Evolutionary conservation across 495 filamentous ascomycete species (phyloP).

Genomic region (Penicillium odoratum): DNA sequence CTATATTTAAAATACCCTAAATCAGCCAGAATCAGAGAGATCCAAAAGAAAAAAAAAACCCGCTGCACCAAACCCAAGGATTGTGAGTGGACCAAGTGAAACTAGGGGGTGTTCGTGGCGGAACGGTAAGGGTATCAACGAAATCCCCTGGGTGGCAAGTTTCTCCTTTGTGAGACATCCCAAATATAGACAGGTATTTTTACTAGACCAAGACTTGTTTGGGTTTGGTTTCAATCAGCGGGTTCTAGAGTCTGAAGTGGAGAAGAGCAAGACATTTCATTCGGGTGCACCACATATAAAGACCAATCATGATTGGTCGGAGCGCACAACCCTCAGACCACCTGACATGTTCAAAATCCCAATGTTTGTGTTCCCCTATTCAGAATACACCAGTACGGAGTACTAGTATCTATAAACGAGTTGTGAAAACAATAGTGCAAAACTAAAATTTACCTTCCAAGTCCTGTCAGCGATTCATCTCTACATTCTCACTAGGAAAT

Average conservation of each 20-base stretch:
- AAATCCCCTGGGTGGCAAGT: conserved; percentile 11
- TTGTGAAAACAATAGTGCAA: too few species aligned
- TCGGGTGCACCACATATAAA: neutral
- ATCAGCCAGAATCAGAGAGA: neutral
- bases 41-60: neutral
- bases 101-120: conserved; percentile 28
- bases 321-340: neutral
- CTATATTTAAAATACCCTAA: neutral
- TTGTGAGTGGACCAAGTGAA: conserved; percentile 17
- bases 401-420: neutral
- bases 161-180: conserved; percentile 24
- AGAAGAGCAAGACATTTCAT: neutral
- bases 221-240: neutral
- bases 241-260: neutral
- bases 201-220: neutral
- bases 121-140: conserved; percentile 4
- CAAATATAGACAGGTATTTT: conserved; percentile 21
- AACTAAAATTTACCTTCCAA: neutral
- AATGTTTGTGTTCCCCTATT: neutral
- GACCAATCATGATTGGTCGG: neutral
- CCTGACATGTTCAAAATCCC: neutral
- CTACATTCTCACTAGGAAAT: neutral
- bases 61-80: neutral
- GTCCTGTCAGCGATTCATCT: neutral
- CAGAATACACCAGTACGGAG: neutral